These are phyloP conservation scores for Fusarium armeniacum DNA, from an alignment of 2,329 filamentous ascomycete species.

Conservation along the genomic window DNA sequence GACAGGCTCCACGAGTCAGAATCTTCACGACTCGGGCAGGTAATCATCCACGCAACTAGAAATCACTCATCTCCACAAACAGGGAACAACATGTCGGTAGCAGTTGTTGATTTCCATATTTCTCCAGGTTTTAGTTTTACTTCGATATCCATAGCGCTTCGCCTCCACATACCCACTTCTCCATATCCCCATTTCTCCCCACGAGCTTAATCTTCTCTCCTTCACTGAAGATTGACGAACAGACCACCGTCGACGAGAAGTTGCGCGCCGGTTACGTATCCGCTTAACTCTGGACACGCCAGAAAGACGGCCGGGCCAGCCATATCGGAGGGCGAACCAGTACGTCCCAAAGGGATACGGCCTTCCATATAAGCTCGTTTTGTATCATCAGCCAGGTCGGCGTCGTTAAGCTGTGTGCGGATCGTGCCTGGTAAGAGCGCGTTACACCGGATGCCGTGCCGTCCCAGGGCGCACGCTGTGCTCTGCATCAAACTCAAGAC, in stretches of 20 bases:
- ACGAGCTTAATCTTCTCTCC: conserved; percentile 40
- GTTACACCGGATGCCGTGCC: conserved; percentile 84
- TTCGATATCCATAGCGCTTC: conserved; percentile 13
- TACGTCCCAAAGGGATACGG: conserved; percentile 81
- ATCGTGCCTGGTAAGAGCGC: conserved; percentile 87
- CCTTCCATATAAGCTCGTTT: conserved; percentile 85
- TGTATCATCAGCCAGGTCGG: conserved; percentile 85
- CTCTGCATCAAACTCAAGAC: conserved; percentile 87
- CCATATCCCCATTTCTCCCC: conserved; percentile 35
- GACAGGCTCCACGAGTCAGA: conserved; percentile 36
- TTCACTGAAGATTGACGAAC: conserved; percentile 88
- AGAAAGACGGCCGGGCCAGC: conserved; percentile 89
- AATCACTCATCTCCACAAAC: conserved; percentile 30
- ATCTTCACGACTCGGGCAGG: conserved; percentile 19
- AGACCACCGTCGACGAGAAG: conserved; percentile 88
- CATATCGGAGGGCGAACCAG: conserved; percentile 80
- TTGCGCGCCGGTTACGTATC: conserved; percentile 86
- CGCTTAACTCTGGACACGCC: conserved; percentile 81
- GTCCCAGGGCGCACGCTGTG: conserved; percentile 81
- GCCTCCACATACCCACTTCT: conserved; percentile 31
- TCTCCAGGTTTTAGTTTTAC: conserved; percentile 24
- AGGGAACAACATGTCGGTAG: background rate
- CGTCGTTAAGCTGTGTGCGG: conserved; percentile 85
- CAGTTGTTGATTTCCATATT: conserved; percentile 10
- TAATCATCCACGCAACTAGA: conserved; percentile 6